Conservation (phyloP, 2,329 filamentous ascomycete genomes). For the Ceratocystiopsis minuta region DNA sequence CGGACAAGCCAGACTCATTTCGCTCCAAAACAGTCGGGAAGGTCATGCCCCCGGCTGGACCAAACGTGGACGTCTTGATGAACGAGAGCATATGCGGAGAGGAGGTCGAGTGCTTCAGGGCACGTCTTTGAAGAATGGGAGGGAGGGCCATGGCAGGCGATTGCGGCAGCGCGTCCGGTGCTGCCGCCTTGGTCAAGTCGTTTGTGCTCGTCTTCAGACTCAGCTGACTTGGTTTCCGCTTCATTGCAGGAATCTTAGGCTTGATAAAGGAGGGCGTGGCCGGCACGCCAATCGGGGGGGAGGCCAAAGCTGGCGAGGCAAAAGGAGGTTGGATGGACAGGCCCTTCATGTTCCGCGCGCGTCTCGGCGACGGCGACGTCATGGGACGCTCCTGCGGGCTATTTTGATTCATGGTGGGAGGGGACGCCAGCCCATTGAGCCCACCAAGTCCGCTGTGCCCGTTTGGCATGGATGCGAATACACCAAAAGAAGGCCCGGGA, state of each 20-base stretch:
- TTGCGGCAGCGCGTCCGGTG: constrained; percentile 33
- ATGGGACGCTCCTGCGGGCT: constrained; percentile 33
- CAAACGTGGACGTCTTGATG: constrained; percentile 40
- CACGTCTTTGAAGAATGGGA: constrained; percentile 42
- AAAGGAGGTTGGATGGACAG: constrained; percentile 56
- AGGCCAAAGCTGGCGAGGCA: constrained; percentile 24
- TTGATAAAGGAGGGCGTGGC: constrained; percentile 65
- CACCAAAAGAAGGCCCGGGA: constrained; percentile 38
- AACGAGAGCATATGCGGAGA: constrained; percentile 48
- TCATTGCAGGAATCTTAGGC: constrained; percentile 51
- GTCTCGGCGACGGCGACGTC: constrained; percentile 51
- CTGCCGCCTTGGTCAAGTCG: constrained; percentile 28
- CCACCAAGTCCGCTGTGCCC: too few relatives aligned
- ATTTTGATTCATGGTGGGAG: constrained; percentile 20
- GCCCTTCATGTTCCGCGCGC: constrained; percentile 69
- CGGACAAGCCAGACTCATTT: constrained; percentile 41
- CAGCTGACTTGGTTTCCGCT: constrained; percentile 59
- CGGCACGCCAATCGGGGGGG: constrained; percentile 41
- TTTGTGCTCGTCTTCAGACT: constrained; percentile 56
- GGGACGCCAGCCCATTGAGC: constrained; percentile 12
- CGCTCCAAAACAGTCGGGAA: constrained; percentile 42
- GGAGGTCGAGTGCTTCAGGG: constrained; percentile 49
- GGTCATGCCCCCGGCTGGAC: constrained; percentile 43
- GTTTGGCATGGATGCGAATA: constrained; percentile 25
- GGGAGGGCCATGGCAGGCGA: constrained; percentile 30